A percentile compares a stretch with the other conserved stretches of the same genome.
Evolutionary conservation across 345 rosid species (phyloP).

Genomic region (Populus simonii): DNA sequence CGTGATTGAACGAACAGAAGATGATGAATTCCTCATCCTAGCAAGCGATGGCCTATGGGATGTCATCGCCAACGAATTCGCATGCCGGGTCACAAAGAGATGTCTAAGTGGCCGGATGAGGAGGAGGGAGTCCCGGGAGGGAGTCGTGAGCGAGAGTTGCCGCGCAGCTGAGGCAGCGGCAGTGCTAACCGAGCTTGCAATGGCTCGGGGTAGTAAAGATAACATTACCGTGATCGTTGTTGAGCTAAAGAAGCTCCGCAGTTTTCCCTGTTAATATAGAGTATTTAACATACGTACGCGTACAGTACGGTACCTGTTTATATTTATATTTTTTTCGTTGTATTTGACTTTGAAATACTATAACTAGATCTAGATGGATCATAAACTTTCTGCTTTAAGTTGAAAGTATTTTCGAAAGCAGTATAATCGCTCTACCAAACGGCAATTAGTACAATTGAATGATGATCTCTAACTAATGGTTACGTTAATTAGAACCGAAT

Average conservation of each 20-base stretch:
- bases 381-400: too few relatives aligned
- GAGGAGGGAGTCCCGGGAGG: slow-evolving; percentile 18
- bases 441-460: too few relatives aligned
- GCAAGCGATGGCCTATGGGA: slow-evolving; percentile 88
- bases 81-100: slow-evolving; percentile 52
- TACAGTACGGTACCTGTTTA: not conserved
- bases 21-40: slow-evolving; percentile 64
- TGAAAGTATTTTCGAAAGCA: too few relatives aligned
- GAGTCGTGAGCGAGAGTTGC: slow-evolving; percentile 11
- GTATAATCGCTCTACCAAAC: too few relatives aligned
- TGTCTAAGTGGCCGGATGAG: slow-evolving; percentile 42
- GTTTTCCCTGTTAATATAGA: not conserved
- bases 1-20: slow-evolving; percentile 29
- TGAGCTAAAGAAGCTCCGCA: slow-evolving; percentile 33
- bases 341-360: not conserved
- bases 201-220: slow-evolving; percentile 40
- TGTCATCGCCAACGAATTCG: slow-evolving; percentile 58
- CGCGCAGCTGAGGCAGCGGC: slow-evolving; percentile 34
- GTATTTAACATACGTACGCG: not conserved
- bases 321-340: not conserved
- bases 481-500: too few relatives aligned
- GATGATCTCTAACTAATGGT: too few relatives aligned
- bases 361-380: too few relatives aligned
- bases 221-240: slow-evolving; percentile 45
- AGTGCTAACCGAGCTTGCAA: slow-evolving; percentile 31